These are phyloP conservation scores for Emmonsia crescens DNA, from an alignment of 2,329 filamentous ascomycete genomes.

Conservation along the genomic window DNA sequence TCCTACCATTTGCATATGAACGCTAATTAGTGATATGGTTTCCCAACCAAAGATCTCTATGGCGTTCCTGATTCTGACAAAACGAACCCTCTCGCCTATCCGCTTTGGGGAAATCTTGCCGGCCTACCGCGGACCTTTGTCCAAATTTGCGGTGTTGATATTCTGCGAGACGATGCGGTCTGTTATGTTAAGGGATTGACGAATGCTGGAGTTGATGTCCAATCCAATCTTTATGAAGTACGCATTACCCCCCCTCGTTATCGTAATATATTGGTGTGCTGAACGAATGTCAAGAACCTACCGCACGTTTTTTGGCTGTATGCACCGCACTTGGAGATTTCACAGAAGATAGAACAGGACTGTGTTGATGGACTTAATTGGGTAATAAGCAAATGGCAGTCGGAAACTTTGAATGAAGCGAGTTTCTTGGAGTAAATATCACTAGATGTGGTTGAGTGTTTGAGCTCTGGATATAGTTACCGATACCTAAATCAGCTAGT, in stretches of 20 bases:
- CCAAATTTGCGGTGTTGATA: slow-evolving; percentile 2
- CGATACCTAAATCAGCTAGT: not conserved
- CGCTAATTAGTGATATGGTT: not conserved
- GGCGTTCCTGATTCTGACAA: slow-evolving; percentile 1
- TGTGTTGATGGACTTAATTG: slow-evolving; percentile 1
- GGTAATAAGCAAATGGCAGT: not conserved
- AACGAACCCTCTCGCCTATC: slow-evolving; percentile 1
- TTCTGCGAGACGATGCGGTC: slow-evolving; percentile 4
- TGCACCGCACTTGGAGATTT: slow-evolving; percentile 1
- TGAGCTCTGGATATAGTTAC: not conserved
- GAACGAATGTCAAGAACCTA: not conserved
- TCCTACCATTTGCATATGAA: not conserved
- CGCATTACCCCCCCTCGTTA: not conserved
- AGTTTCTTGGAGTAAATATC: not conserved
- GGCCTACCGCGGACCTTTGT: not conserved
- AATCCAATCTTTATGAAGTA: not conserved
- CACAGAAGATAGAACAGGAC: slow-evolving; percentile 3
- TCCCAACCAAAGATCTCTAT: not conserved
- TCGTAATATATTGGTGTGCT: not conserved
- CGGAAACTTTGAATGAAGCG: not conserved
- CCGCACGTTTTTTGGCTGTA: slow-evolving; percentile 3
- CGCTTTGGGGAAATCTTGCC: slow-evolving; percentile 5
- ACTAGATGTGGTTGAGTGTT: not conserved
- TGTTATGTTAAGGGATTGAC: slow-evolving; percentile 4
- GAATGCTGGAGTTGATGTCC: slow-evolving; percentile 4